phyloP scores from a whole-genome alignment of 169 alveolate species.

The Plasmodium ovale region DNA sequence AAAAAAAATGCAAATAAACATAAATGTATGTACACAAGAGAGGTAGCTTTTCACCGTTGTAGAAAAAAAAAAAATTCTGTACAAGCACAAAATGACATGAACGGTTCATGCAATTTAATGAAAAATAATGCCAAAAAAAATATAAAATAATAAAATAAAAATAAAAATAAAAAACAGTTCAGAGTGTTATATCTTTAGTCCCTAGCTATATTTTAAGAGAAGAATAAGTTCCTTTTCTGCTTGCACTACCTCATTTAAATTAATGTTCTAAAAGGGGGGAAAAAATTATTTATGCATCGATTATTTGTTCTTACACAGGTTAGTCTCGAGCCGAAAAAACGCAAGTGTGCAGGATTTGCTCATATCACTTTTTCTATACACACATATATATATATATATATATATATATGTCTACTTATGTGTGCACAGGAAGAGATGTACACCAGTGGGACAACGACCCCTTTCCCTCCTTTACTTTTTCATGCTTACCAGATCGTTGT shows the following conservation, averaged over 20 bases:
- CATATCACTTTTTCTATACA: not conserved
- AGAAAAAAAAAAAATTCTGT: not conserved
- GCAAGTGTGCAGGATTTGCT: constrained; percentile 1
- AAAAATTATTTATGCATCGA: not conserved
- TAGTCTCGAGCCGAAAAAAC: too few relatives aligned
- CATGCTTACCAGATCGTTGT: constrained; percentile 23
- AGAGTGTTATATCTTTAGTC: not conserved
- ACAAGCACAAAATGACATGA: not conserved
- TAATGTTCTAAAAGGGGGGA: constrained; percentile 10
- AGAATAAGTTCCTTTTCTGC: constrained; percentile 58
- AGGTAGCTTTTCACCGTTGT: not conserved
- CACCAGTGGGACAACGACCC: not conserved
- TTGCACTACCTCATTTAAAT: constrained; percentile 38
- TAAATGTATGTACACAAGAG: constrained; percentile 3
- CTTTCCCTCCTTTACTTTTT: not conserved
- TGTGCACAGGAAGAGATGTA: not conserved
- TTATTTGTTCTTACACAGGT: too few relatives aligned
- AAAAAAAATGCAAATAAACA: not conserved
- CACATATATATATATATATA: not conserved
- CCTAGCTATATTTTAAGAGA: constrained; percentile 30
- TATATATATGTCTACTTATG: not conserved
- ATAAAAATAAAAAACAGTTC: not conserved
- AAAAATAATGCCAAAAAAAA: too few relatives aligned
- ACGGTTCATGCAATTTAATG: too few relatives aligned
- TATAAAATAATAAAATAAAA: too few relatives aligned